phyloP scores from a whole-genome alignment of 208 protist genomes.

The Porcisia hertigi region DNA sequence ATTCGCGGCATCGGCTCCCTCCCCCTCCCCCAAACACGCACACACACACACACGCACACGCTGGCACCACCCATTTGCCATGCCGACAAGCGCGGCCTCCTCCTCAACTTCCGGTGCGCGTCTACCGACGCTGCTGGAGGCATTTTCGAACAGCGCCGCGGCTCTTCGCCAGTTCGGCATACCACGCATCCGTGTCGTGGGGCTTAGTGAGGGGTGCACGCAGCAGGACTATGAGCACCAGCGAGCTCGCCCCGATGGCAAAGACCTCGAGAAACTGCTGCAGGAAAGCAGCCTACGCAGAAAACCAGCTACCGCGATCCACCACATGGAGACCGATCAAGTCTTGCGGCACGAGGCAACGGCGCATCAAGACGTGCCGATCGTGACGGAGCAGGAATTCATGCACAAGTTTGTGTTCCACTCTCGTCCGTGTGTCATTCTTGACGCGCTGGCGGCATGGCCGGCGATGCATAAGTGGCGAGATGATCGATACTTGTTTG shows the following conservation, averaged over 20 bases:
- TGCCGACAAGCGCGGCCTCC: neutral
- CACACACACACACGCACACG: neutral
- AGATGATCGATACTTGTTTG: constrained; percentile 77
- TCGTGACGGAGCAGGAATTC: constrained; percentile 75
- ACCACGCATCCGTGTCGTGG: constrained; percentile 69
- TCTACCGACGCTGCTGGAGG: constrained; percentile 51
- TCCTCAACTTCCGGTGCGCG: neutral
- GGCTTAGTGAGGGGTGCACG: constrained; percentile 50
- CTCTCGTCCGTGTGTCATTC: constrained; percentile 79
- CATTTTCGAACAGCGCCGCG: constrained; percentile 62
- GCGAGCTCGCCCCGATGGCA: constrained; percentile 17
- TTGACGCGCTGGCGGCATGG: constrained; percentile 72
- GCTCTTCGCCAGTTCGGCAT: constrained; percentile 71
- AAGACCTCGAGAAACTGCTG: constrained; percentile 33
- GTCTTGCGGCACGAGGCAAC: constrained; percentile 8
- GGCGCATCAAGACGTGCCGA: constrained; percentile 26
- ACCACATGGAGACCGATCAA: constrained; percentile 11
- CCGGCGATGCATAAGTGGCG: constrained; percentile 74
- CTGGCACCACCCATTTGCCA: neutral
- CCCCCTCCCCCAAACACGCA: neutral
- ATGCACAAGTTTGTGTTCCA: constrained; percentile 88
- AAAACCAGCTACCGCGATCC: constrained; percentile 11
- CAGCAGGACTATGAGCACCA: constrained; percentile 18
- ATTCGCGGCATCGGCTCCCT: too few relatives aligned
- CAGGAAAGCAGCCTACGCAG: constrained; percentile 26